Base-by-base conservation (phyloP, 495 filamentous ascomycete genomes). In the Penicillium malachiteum region DNA sequence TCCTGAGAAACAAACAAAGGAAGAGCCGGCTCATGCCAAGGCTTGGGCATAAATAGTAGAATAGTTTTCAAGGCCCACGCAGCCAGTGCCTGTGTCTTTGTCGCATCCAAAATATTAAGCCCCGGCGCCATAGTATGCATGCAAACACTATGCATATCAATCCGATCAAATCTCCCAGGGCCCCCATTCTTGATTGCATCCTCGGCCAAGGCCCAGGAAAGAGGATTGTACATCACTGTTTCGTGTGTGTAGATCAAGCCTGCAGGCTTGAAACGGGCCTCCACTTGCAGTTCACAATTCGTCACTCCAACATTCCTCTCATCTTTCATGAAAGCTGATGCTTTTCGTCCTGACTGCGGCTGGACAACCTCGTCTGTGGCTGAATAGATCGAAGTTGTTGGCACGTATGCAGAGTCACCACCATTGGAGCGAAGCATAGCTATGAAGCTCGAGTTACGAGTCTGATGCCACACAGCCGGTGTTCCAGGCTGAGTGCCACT, bases 401-500 rank as follows among this genome's bases (percentile, higher is more conserved):
- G 74, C 0, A 79, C 70, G 40, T 76, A 75, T 14, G 75, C 72
- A 0, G 66, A 68, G 34, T 77, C 76, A 1, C 76, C 73, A 21
- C 64, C 68, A 26, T 70, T 65, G 1, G 44, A 31, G 32, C 74
- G 60, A 0, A 79, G 67, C 0, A 57, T 69, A 21, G 40, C 57
- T 41, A 79, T 63, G 57, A 74, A 72, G 30, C 69, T 64, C 13
- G 63, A 66, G 31, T 71, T 66, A 55, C 72, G 73, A 14, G 60
- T 48, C 53, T 79, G 76, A 57, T 79, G 74, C 3, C 75, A 46
- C 35, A 77, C 48, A 26, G 56, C 49, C 12, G 37, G 49, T 10
- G n/a, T 41, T n/a, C 39, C 39, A 7, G 39, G 39, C 12, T 41
- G 39, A 7, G 39, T 41, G 7, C 39, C 39, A 16, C 14, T 41